Evolutionary conservation across 2,329 filamentous ascomycete species (phyloP).

Genomic region (Coleophoma crateriformis): DNA sequence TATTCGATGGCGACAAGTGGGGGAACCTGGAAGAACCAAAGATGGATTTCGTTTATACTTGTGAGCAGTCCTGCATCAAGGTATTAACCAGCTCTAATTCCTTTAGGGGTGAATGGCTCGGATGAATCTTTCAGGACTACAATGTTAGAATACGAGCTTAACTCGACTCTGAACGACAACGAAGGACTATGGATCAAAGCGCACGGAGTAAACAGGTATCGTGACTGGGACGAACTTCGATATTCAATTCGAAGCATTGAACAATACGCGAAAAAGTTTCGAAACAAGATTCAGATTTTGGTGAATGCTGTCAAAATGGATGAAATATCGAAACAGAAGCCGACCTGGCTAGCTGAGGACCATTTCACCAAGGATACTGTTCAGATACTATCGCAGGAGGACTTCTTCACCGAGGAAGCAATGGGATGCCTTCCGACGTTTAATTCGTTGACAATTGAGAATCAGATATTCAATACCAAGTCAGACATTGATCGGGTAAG

Average conservation of each 20-base stretch:
- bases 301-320: constrained; percentile 31
- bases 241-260: constrained; percentile 37
- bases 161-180: constrained; percentile 33
- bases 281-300: constrained; percentile 37
- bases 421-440: constrained; percentile 34
- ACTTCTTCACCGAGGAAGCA: constrained; percentile 33
- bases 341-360: constrained; percentile 31
- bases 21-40: neutral
- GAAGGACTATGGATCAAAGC: constrained; percentile 34
- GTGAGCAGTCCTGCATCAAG: neutral
- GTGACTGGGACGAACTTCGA: constrained; percentile 37
- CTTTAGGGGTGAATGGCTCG: constrained; percentile 33
- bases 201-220: constrained; percentile 36
- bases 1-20: neutral
- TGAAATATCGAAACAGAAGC: constrained; percentile 27
- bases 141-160: constrained; percentile 31
- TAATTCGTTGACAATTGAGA: constrained; percentile 37
- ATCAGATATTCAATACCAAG: constrained; percentile 35
- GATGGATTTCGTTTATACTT: neutral
- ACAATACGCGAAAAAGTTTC: constrained; percentile 31
- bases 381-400: constrained; percentile 34
- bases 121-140: constrained; percentile 30
- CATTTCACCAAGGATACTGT: constrained; percentile 23
- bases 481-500: constrained; percentile 28
- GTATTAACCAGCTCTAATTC: too few species aligned